phyloP scores from a whole-genome alignment of 192 early-diverging fungal genomes.

The Podila verticillata region DNA sequence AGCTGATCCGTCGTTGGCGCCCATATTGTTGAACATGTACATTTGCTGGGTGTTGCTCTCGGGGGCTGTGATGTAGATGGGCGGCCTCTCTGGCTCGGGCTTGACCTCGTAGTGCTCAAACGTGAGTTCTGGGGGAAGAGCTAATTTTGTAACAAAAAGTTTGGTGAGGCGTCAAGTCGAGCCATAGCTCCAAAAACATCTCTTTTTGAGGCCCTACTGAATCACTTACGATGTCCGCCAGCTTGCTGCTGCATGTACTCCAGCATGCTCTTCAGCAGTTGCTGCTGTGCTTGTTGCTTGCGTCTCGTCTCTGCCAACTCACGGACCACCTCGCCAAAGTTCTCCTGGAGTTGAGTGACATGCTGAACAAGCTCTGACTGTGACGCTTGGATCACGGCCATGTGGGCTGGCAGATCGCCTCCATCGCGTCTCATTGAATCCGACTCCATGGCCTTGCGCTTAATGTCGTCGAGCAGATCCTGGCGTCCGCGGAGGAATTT shows the following conservation, averaged over 20 bases:
- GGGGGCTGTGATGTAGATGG: conserved; percentile 66
- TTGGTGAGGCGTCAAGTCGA: no score
- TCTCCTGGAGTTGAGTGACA: conserved; percentile 77
- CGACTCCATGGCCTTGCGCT: conserved; percentile 90
- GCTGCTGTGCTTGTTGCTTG: conserved; percentile 75
- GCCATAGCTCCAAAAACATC: neutral
- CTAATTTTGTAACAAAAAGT: conserved; percentile 2
- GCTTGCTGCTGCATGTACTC: conserved; percentile 60
- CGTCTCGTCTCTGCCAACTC: conserved; percentile 79
- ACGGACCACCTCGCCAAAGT: conserved; percentile 74
- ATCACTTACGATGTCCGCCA: conserved; percentile 52
- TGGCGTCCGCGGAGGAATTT: conserved; percentile 81
- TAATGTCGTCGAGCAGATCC: conserved; percentile 89
- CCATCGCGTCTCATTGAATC: conserved; percentile 77
- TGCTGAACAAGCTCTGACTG: conserved; percentile 82
- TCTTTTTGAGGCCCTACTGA: neutral
- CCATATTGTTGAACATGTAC: conserved; percentile 41
- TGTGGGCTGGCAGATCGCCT: conserved; percentile 78
- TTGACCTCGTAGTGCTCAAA: conserved; percentile 58
- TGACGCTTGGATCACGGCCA: conserved; percentile 79
- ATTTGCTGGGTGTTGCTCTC: conserved; percentile 51
- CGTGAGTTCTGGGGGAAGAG: conserved; percentile 54
- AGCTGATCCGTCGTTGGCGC: conserved; percentile 17
- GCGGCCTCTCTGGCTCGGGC: conserved; percentile 56
- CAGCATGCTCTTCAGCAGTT: conserved; percentile 72